These are phyloP conservation scores for Meredithiella fracta DNA, from an alignment of 2,329 filamentous ascomycete species.

Conservation along the genomic window DNA sequence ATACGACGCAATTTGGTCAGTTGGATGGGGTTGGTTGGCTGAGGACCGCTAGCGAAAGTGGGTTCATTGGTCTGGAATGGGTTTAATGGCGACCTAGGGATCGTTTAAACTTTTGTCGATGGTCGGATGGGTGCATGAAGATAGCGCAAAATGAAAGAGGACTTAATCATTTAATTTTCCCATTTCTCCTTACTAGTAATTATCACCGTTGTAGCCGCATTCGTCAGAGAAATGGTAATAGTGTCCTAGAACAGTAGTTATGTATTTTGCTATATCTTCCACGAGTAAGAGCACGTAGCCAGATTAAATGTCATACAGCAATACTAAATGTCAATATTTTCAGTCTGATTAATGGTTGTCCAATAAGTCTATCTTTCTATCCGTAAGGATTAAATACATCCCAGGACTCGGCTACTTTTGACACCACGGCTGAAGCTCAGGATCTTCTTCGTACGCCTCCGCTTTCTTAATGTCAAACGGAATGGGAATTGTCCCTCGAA, in stretches of 20 bases:
- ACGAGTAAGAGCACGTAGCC: no score
- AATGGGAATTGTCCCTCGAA: constrained; percentile 8
- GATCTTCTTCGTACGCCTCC: background rate
- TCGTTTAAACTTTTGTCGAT: no score
- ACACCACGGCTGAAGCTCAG: constrained; percentile 9
- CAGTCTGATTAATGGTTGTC: no score
- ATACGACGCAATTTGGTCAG: background rate
- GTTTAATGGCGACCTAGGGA: background rate
- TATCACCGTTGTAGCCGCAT: background rate
- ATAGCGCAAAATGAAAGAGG: no score
- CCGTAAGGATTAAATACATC: no score
- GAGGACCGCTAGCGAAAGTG: background rate
- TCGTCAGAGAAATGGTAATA: background rate
- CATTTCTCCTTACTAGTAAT: background rate
- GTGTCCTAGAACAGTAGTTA: background rate
- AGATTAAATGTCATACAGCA: no score
- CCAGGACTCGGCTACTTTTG: background rate
- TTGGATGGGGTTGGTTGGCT: background rate
- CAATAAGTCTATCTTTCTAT: no score
- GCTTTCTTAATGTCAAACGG: constrained; percentile 7
- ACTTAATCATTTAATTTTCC: no score
- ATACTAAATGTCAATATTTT: no score
- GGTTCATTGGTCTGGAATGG: background rate
- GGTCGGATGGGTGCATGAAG: no score
- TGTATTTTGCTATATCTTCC: background rate